Base-by-base conservation (phyloP, 306 rosid genomes). In the Fragaria nilgerrensis region DNA sequence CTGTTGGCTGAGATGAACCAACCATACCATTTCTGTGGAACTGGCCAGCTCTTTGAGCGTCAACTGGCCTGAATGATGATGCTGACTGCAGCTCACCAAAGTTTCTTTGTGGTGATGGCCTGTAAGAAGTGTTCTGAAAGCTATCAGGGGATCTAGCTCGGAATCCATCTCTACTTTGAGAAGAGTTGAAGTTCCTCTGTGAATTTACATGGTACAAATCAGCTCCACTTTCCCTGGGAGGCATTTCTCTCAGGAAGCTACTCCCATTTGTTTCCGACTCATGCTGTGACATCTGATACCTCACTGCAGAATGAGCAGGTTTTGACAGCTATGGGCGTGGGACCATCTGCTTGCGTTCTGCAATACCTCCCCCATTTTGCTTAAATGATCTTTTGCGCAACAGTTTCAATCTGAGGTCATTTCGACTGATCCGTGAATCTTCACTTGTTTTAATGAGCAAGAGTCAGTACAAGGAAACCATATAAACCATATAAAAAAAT, bases 391-490 rank as follows among this genome's bases (percentile, higher is more conserved):
- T 87, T 81, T 83, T 88, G 77, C 68, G 79, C 78, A 84, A 69
- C 72, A 87, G 84, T 68, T 87, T 87, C 84, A 86, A 79, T 55
- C 91, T 84, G 70, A 89, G 94, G 80, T 89, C 94, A 69, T 84
- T 77, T 45, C 67, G 83, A 81, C 49, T 76, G 67, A 85, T 81
- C 83, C 62, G 74, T 75, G 53, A 74, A 75, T 66, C 88, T 89
- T 77, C 47, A 76, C 75, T 74, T 63, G 74, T 75, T 19, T 76
- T 34, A 78, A 45, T 43, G 74, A 70, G 73, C 44, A 63, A 70
- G 15, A 61, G 80, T 77, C 75, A 78, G 69, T 39, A 55, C 71
- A 74, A 73, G 48, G 47, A 69, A 36, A 37, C 4, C 41, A 65
- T 9, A 49, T 5, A 69, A 36, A 37, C 4, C 41, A 65, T 9